Base-by-base conservation (phyloP, 257 asterid species). In the Voacanga thouarsii region DNA sequence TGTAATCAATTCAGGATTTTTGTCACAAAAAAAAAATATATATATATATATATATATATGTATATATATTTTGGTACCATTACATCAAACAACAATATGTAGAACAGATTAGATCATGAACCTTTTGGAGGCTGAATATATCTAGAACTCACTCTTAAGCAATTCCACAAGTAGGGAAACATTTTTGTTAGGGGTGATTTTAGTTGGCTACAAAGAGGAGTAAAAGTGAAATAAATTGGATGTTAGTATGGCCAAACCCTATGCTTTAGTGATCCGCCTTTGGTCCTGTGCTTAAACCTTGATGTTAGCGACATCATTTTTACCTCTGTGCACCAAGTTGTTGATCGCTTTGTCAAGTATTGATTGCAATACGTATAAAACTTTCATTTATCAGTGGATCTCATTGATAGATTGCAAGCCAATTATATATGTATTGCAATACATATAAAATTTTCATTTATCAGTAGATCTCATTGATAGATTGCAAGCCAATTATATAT, bases 401-500 rank as follows among this genome's bases (percentile, higher is more conserved):
- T 41, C 57, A 9, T 72, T 66, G 73, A 77, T 67, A 72, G 77
- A 75, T 81, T 59, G 55, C 59, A 47, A 77, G 69, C 33, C 26
- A 74, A 75, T 75, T 84, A 43, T 90, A 61, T 71, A 59, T 78
- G 75, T 76, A 33, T 33, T n/a, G n/a, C n/a, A 23, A 4, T 26
- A 30, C 76, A 8, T 14, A 37, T 12, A 63, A 7, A 50, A 16
- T n/a, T 75, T 64, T 68, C 63, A 28, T 18, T 57, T 39, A 47
- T 43, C 41, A 53, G 26, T 75, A 43, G 28, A 67, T 21, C 21
- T 41, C 44, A 9, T 72, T 66, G 73, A 77, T 67, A 72, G 77
- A 75, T 81, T 59, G 55, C 59, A 47, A 77, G 69, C 33, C 26
- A 74, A 75, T 75, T 84, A 43, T 90, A 61, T 71, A 59, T 78